phyloP scores from a whole-genome alignment of 2,329 filamentous ascomycete genomes.

The Ophiostoma sp. region DNA sequence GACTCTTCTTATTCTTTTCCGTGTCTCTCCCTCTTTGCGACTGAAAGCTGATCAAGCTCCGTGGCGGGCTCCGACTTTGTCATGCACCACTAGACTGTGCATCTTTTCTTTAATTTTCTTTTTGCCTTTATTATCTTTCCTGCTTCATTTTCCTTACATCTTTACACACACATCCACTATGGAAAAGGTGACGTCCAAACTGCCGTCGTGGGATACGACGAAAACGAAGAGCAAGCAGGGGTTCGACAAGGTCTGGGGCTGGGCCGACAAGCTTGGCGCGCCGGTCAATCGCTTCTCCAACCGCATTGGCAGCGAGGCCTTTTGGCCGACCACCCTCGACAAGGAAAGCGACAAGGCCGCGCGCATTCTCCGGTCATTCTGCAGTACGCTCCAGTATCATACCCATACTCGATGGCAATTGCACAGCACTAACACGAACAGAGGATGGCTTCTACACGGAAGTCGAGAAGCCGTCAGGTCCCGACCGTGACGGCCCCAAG shows the following conservation, averaged over 20 bases:
- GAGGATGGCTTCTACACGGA: constrained; percentile 55
- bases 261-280: constrained; percentile 60
- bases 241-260: constrained; percentile 71
- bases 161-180: constrained; percentile 32
- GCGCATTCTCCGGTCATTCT: constrained; percentile 71
- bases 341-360: constrained; percentile 76
- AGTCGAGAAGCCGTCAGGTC: constrained; percentile 32
- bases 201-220: constrained; percentile 55
- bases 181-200: constrained; percentile 39
- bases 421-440: constrained; percentile 31
- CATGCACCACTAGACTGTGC: not conserved
- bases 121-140: not conserved
- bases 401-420: not conserved
- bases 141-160: not conserved
- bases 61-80: not conserved
- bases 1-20: not conserved
- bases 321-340: constrained; percentile 73
- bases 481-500: constrained; percentile 28
- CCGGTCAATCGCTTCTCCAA: constrained; percentile 31
- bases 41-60: constrained; percentile 5
- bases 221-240: constrained; percentile 61
- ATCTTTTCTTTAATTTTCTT: not conserved
- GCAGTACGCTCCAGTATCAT: constrained; percentile 46
- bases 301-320: constrained; percentile 66
- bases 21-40: not conserved